phyloP scores from a whole-genome alignment of 208 protist species.

The Leishmania gerbilli region DNA sequence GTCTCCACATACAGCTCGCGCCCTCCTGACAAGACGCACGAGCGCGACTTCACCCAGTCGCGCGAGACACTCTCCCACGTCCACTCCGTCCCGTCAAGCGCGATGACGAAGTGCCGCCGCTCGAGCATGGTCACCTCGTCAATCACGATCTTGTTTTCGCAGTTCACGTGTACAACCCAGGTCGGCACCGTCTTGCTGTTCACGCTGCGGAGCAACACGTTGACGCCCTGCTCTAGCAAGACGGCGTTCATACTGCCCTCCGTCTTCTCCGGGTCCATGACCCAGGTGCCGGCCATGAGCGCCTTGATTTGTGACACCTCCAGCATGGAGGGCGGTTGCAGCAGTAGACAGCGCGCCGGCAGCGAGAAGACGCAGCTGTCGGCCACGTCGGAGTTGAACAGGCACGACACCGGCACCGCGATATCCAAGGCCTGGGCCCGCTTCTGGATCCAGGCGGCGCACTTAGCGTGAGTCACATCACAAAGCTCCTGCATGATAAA shows the following conservation, averaged over 20 bases:
- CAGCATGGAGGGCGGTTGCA: slow-evolving; percentile 23
- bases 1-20: slow-evolving; percentile 53
- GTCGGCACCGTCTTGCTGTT: slow-evolving; percentile 34
- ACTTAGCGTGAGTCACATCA: slow-evolving; percentile 41
- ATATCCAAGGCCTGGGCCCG: slow-evolving; percentile 45
- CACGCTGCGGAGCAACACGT: slow-evolving; percentile 51
- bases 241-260: slow-evolving; percentile 41
- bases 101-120: slow-evolving; percentile 14
- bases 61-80: slow-evolving; percentile 36
- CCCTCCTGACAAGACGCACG: slow-evolving; percentile 46
- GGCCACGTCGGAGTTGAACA: slow-evolving; percentile 15
- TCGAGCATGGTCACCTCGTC: slow-evolving; percentile 32
- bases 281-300: slow-evolving; percentile 49
- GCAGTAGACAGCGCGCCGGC: slow-evolving; percentile 25
- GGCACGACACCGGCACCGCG: slow-evolving; percentile 32
- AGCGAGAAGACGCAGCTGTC: slow-evolving; percentile 20
- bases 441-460: slow-evolving; percentile 28
- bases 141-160: slow-evolving; percentile 26
- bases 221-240: slow-evolving; percentile 48
- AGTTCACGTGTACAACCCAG: slow-evolving; percentile 32
- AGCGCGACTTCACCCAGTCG: slow-evolving; percentile 36
- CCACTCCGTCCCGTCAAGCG: slow-evolving; percentile 36
- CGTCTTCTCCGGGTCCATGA: slow-evolving; percentile 36
- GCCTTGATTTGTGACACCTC: slow-evolving; percentile 56
- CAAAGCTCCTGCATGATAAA: slow-evolving; percentile 63